phyloP scores from a whole-genome alignment of 305 asterid genomes.

The Rubia peregrina region DNA sequence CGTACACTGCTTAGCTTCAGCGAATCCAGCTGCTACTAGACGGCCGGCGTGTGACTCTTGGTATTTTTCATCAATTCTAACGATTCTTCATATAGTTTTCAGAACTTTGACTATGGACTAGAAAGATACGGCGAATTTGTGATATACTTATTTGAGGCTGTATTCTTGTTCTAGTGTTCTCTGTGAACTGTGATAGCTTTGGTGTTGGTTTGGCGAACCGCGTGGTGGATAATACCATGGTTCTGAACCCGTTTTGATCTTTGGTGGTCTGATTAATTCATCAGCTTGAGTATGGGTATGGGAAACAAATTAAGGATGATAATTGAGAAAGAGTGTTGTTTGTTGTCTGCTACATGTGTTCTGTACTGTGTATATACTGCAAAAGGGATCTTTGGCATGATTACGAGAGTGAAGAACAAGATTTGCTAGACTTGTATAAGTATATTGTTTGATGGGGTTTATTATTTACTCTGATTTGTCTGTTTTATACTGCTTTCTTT shows the following conservation, averaged over 20 bases:
- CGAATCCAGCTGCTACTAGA: too few species aligned
- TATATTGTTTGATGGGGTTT: neutral
- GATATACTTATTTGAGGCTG: too few species aligned
- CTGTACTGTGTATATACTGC: neutral
- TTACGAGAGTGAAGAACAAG: neutral
- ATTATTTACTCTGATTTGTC: neutral
- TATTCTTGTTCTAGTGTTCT: too few species aligned
- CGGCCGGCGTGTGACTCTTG: neutral
- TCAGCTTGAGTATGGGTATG: neutral
- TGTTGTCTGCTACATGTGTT: neutral
- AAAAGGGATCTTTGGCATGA: neutral
- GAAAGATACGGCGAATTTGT: too few species aligned
- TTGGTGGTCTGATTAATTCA: neutral
- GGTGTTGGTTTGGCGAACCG: too few species aligned
- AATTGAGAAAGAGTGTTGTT: neutral
- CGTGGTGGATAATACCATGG: slow-evolving; percentile 75
- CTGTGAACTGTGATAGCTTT: too few species aligned
- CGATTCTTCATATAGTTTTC: neutral
- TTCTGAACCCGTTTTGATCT: slow-evolving; percentile 41
- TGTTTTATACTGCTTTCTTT: neutral
- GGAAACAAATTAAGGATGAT: slow-evolving; percentile 1
- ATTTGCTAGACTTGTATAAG: neutral
- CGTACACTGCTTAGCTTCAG: too few species aligned
- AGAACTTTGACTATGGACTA: too few species aligned
- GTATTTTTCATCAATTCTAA: neutral